phyloP scores from a whole-genome alignment of 2,329 filamentous ascomycete species.

The Nigrograna mackinnonii region DNA sequence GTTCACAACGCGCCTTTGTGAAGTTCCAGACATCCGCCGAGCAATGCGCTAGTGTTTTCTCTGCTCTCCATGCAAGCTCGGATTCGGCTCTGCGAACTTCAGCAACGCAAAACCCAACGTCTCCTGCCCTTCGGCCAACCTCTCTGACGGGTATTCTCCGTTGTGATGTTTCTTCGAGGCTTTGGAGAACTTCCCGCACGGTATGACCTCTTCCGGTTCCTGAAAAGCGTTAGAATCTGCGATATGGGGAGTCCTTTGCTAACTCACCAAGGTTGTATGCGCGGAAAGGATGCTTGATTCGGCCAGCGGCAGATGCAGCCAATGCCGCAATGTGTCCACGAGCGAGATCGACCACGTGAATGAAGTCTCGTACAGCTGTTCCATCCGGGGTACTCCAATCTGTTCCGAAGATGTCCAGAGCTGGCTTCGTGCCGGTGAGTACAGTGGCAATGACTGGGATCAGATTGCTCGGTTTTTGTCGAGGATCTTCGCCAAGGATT shows the following conservation, averaged over 20 bases:
- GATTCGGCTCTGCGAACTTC: slow-evolving; percentile 41
- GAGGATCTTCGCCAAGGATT: slow-evolving; percentile 66
- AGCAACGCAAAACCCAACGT: slow-evolving; percentile 47
- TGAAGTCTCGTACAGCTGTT: slow-evolving; percentile 69
- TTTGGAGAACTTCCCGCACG: slow-evolving; percentile 46
- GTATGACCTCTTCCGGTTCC: slow-evolving; percentile 47
- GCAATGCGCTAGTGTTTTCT: slow-evolving; percentile 41
- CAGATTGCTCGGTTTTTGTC: slow-evolving; percentile 64
- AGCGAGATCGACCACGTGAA: slow-evolving; percentile 68
- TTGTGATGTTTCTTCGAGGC: slow-evolving; percentile 40
- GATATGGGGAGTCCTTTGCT: neutral
- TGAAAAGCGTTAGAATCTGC: slow-evolving; percentile 16
- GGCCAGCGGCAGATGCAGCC: slow-evolving; percentile 35
- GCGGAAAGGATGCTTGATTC: slow-evolving; percentile 36
- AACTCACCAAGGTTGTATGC: slow-evolving; percentile 44
- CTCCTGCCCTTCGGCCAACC: slow-evolving; percentile 43
- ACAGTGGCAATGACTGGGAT: slow-evolving; percentile 67
- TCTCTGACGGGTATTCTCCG: slow-evolving; percentile 39
- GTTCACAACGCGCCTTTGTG: slow-evolving; percentile 29
- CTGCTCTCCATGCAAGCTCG: slow-evolving; percentile 43
- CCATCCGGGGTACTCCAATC: slow-evolving; percentile 70
- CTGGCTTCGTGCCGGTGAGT: slow-evolving; percentile 56
- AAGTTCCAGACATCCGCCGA: slow-evolving; percentile 45
- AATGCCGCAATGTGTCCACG: slow-evolving; percentile 67
- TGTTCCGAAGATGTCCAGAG: slow-evolving; percentile 64